A percentile compares a stretch with the other conserved stretches of the same genome.
These are phyloP conservation scores for Hydnomerulius pinastri DNA, from an alignment of 768 basidiomycete species.

Conservation along the genomic window DNA sequence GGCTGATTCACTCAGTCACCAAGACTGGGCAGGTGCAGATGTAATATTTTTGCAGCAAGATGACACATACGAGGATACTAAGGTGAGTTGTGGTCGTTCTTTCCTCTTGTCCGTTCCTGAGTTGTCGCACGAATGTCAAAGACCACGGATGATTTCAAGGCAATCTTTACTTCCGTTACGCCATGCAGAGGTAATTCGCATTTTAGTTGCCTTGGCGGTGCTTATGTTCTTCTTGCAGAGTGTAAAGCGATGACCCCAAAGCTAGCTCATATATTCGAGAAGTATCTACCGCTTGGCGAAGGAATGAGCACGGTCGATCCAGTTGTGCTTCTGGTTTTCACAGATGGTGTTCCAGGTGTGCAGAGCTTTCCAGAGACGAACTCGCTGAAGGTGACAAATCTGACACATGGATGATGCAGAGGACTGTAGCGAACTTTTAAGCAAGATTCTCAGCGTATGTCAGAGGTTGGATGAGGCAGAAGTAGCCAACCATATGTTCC, in stretches of 20 bases:
- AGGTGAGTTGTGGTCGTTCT: slow-evolving; percentile 2
- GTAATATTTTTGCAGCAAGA: slow-evolving; percentile 20
- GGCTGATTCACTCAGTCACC: slow-evolving; percentile 12
- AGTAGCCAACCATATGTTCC: slow-evolving; percentile 20
- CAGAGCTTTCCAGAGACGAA: no score
- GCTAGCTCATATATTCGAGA: slow-evolving; percentile 21
- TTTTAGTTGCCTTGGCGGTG: background rate
- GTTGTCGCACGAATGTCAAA: background rate
- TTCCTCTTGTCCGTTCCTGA: background rate
- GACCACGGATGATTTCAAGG: slow-evolving; percentile 19
- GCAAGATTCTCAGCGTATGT: slow-evolving; percentile 10
- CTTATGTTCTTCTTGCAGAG: background rate
- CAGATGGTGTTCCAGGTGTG: slow-evolving; percentile 23
- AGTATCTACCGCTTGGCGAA: slow-evolving; percentile 2
- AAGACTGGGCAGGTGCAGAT: slow-evolving; percentile 19
- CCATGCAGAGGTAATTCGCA: background rate
- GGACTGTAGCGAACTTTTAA: slow-evolving; percentile 13
- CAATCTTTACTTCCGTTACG: slow-evolving; percentile 19
- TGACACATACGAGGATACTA: slow-evolving; percentile 2
- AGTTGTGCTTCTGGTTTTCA: slow-evolving; percentile 18
- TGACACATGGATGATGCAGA: slow-evolving; percentile 4
- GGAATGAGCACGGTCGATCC: slow-evolving; percentile 8
- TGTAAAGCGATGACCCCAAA: slow-evolving; percentile 10
- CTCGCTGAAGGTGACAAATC: background rate
- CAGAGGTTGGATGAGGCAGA: slow-evolving; percentile 8